phyloP scores from a whole-genome alignment of 2,329 filamentous ascomycete species.

The Scedosporium dehoogii region DNA sequence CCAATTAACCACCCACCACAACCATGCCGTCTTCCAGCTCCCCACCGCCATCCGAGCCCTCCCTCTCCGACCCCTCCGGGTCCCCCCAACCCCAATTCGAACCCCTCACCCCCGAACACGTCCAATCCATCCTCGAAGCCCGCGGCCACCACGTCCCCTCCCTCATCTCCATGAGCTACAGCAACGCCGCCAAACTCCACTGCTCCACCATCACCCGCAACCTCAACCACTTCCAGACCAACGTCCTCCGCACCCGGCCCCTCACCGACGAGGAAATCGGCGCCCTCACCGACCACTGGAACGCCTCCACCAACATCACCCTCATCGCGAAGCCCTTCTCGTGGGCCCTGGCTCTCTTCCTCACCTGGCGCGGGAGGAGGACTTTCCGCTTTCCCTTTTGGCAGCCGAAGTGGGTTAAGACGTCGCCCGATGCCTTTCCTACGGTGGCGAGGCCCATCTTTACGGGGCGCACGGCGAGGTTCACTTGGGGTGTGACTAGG shows the following conservation, averaged over 20 bases:
- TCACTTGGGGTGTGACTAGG: slow-evolving; percentile 26
- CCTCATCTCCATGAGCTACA: slow-evolving; percentile 1
- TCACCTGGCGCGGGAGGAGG: slow-evolving; percentile 19
- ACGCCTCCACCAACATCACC: slow-evolving; percentile 17
- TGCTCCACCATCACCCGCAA: slow-evolving; percentile 2
- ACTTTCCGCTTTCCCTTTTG: slow-evolving; percentile 31
- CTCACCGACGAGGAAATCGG: slow-evolving; percentile 26
- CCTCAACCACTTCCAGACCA: slow-evolving; percentile 3
- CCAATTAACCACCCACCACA: not conserved
- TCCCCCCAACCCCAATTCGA: not conserved
- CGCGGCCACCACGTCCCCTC: not conserved
- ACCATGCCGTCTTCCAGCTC: not conserved
- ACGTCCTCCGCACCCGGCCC: slow-evolving; percentile 17
- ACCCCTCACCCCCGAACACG: not conserved
- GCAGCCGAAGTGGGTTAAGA: slow-evolving; percentile 20
- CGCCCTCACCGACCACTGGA: slow-evolving; percentile 21
- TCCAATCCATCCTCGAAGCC: slow-evolving; percentile 3
- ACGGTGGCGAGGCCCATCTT: slow-evolving; percentile 13
- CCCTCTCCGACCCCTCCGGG: not conserved
- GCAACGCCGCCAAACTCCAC: slow-evolving; percentile 1
- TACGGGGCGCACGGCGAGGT: slow-evolving; percentile 15
- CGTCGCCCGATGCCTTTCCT: slow-evolving; percentile 23
- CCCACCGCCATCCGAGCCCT: not conserved
- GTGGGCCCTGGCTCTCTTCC: slow-evolving; percentile 12
- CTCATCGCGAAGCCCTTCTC: slow-evolving; percentile 19